A percentile compares a stretch with the other conserved stretches of the same genome.
phyloP scores from a whole-genome alignment of 2,329 filamentous ascomycete genomes.

The Tolypocladium paradoxum region DNA sequence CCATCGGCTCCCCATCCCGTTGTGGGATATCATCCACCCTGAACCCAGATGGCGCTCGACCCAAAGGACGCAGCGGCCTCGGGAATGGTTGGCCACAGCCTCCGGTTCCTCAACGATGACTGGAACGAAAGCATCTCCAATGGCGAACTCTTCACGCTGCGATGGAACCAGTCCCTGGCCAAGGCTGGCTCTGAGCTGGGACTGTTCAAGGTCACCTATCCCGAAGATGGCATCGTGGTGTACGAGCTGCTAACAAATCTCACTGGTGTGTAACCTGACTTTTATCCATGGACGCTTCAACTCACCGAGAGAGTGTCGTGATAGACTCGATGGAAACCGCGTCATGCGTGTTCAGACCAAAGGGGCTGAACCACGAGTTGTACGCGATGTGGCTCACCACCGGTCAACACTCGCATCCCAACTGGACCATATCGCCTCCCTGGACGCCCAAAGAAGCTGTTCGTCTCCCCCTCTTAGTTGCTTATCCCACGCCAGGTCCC shows the following conservation, averaged over 20 bases:
- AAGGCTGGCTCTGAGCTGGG: slow-evolving; percentile 12
- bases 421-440: slow-evolving; percentile 20
- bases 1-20: neutral
- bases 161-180: slow-evolving; percentile 19
- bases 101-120: slow-evolving; percentile 20
- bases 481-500: neutral
- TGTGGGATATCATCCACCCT: slow-evolving; percentile 2
- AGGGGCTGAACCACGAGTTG: slow-evolving; percentile 13
- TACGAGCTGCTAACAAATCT: slow-evolving; percentile 19
- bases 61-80: slow-evolving; percentile 5
- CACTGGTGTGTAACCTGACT: slow-evolving; percentile 14
- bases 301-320: slow-evolving; percentile 2
- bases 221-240: slow-evolving; percentile 15
- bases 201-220: slow-evolving; percentile 20
- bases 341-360: slow-evolving; percentile 18
- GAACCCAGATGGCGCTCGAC: slow-evolving; percentile 10
- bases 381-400: slow-evolving; percentile 19
- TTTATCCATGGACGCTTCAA: neutral
- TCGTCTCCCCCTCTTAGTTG: neutral
- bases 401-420: slow-evolving; percentile 9
- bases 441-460: slow-evolving; percentile 15
- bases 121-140: slow-evolving; percentile 24
- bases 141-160: slow-evolving; percentile 15
- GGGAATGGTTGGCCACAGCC: slow-evolving; percentile 13
- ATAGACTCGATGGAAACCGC: slow-evolving; percentile 14